Percentiles rank a stretch among this genome's conserved stretches.
phyloP scores from a whole-genome alignment of 2,329 filamentous ascomycete genomes.

The Colletotrichum eremochloae region DNA sequence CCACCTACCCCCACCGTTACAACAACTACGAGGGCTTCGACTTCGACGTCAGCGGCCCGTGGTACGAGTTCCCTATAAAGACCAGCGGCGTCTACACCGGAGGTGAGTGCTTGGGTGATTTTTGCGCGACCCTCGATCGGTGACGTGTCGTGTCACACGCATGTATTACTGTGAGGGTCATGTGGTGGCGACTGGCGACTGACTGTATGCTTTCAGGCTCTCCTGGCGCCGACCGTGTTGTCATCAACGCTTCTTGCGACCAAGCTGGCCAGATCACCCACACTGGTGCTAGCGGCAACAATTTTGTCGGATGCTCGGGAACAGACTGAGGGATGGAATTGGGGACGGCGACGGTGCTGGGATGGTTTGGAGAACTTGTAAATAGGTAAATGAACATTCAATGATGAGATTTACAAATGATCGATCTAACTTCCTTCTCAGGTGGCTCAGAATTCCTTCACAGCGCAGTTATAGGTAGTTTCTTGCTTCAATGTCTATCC shows the following conservation, averaged over 20 bases:
- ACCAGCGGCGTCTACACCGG: constrained; percentile 70
- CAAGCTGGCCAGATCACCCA: constrained; percentile 78
- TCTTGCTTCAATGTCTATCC: background rate
- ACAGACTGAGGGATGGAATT: constrained; percentile 1
- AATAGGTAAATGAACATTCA: background rate
- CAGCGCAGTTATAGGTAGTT: background rate
- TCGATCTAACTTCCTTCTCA: too few species aligned
- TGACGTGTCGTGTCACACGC: background rate
- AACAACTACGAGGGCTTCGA: constrained; percentile 74
- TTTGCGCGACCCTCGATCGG: background rate
- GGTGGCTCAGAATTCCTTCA: background rate
- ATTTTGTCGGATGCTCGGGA: constrained; percentile 68
- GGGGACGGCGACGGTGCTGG: background rate
- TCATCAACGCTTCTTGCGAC: constrained; percentile 70
- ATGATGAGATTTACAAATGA: background rate
- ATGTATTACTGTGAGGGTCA: background rate
- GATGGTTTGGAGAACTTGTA: background rate
- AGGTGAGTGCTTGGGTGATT: constrained; percentile 55
- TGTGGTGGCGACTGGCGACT: background rate
- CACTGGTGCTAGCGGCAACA: constrained; percentile 76
- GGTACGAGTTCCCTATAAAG: constrained; percentile 74
- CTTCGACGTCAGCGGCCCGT: constrained; percentile 69
- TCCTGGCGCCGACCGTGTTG: constrained; percentile 75
- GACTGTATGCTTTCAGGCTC: constrained; percentile 57
- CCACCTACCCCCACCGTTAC: constrained; percentile 69